phyloP scores from a whole-genome alignment of 108 stramenopile species.

The Cyclotella sp. region DNA sequence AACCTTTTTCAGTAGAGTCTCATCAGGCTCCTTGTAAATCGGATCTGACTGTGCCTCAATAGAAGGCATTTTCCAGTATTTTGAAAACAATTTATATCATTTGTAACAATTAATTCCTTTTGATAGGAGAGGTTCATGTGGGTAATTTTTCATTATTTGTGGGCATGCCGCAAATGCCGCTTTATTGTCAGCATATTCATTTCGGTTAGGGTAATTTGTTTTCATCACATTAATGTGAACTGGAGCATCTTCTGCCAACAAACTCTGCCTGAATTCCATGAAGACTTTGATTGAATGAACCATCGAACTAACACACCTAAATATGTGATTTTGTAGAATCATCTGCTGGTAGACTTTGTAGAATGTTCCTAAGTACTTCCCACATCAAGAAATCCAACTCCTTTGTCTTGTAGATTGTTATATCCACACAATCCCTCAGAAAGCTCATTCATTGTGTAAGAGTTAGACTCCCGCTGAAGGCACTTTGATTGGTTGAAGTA shows the following conservation, averaged over 20 bases:
- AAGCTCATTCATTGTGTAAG: slow-evolving; percentile 2
- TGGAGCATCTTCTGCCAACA: neutral
- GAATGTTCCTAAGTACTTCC: neutral
- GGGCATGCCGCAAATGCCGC: neutral
- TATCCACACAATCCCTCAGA: neutral
- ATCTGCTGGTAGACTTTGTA: neutral
- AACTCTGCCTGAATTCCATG: slow-evolving; percentile 3
- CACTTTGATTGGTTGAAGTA: slow-evolving; percentile 13
- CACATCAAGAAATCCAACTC: neutral
- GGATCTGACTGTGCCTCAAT: neutral
- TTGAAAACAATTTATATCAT: neutral
- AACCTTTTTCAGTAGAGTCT: neutral
- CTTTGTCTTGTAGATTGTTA: neutral
- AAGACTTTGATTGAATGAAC: neutral
- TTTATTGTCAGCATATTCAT: neutral
- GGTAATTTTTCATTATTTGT: neutral
- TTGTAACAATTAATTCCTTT: neutral
- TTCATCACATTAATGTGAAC: neutral
- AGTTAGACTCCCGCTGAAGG: neutral
- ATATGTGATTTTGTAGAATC: slow-evolving; percentile 9
- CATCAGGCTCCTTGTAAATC: slow-evolving; percentile 1
- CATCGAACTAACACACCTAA: neutral
- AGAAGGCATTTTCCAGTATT: neutral
- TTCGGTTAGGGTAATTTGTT: neutral
- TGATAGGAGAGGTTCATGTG: neutral